phyloP scores from a whole-genome alignment of 768 basidiomycete species.

The Mrakia gelida region DNA sequence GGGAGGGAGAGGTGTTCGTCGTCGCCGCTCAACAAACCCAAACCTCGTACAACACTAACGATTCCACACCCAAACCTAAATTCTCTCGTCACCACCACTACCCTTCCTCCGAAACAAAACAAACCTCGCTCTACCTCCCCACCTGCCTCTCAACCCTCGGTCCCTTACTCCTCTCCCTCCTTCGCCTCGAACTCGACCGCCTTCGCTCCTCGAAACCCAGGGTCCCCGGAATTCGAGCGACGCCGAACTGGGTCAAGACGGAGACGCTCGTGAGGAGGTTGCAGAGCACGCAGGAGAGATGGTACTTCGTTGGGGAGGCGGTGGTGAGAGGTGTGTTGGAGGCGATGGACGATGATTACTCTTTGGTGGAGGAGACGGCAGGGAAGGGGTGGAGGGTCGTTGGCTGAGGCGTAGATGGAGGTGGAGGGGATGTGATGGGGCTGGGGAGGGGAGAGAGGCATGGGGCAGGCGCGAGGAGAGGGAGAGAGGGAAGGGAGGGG shows the following conservation, averaged over 20 bases:
- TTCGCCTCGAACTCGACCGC: slow-evolving; percentile 3
- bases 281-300: neutral
- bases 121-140: neutral
- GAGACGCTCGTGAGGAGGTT: slow-evolving; percentile 14
- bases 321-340: slow-evolving; percentile 3
- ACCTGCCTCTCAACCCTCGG: slow-evolving; percentile 12
- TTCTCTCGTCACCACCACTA: neutral
- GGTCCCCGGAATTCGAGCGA: neutral
- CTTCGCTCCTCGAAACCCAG: neutral
- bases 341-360: neutral
- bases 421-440: neutral
- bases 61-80: neutral
- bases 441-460: neutral
- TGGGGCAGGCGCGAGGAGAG: no score
- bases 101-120: no score
- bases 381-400: slow-evolving; percentile 16
- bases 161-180: slow-evolving; percentile 15
- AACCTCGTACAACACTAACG: no score
- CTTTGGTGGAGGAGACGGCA: neutral
- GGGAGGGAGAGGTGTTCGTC: slow-evolving; percentile 25
- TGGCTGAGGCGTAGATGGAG: neutral
- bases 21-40: neutral
- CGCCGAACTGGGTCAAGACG: neutral
- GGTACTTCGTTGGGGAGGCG: neutral
- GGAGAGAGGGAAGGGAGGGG: no score